phyloP scores from a whole-genome alignment of 2,329 filamentous ascomycete genomes.

The Ophiostoma sp. region DNA sequence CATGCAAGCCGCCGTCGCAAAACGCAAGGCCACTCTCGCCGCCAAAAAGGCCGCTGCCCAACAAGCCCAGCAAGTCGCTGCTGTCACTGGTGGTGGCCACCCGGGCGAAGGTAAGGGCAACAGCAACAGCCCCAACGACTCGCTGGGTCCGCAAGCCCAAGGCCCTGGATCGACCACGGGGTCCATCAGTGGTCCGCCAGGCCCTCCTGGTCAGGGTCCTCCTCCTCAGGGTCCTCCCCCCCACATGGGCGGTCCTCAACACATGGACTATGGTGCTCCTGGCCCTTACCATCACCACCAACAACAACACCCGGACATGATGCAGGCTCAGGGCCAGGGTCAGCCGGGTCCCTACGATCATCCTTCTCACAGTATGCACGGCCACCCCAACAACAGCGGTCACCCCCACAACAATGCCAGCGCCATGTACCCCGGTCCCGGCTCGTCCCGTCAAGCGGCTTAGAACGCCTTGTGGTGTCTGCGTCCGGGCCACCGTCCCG shows the following conservation, averaged over 20 bases:
- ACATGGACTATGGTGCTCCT: not conserved
- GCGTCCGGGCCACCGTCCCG: constrained; percentile 1
- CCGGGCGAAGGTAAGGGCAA: not conserved
- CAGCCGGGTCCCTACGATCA: not conserved
- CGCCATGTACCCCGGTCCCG: not conserved
- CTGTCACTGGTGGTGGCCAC: not conserved
- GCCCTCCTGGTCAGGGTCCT: not conserved
- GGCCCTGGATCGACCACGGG: not conserved
- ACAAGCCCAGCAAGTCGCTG: constrained; percentile 28
- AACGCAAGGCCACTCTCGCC: constrained; percentile 60
- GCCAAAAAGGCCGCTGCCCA: constrained; percentile 50
- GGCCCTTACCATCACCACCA: constrained; percentile 9
- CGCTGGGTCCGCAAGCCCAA: not conserved
- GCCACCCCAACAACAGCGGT: not conserved
- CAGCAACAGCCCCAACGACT: not conserved
- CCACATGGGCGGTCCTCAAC: not conserved
- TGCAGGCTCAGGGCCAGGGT: not conserved
- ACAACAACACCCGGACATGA: not conserved
- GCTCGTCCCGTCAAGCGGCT: constrained; percentile 1
- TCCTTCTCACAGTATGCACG: not conserved
- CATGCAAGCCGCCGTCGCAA: constrained; percentile 61
- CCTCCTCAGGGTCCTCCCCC: not conserved
- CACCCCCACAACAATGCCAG: not conserved
- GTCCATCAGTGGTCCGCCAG: not conserved
- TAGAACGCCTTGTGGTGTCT: constrained; percentile 15